phyloP scores from a whole-genome alignment of 2,329 filamentous ascomycete genomes.

The Hypoxylon sp. region DNA sequence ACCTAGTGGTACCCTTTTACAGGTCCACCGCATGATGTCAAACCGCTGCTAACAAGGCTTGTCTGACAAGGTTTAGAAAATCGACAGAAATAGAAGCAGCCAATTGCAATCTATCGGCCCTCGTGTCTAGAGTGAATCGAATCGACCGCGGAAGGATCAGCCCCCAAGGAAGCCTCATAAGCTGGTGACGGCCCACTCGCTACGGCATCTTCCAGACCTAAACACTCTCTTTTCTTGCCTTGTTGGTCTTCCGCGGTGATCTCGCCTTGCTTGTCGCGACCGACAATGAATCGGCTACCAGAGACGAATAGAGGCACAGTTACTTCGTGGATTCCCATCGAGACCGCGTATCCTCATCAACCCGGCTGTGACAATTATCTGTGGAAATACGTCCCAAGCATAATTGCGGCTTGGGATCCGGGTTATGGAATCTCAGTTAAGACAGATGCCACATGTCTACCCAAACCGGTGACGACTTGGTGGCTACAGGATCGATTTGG shows the following conservation, averaged over 20 bases:
- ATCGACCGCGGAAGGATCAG: slow-evolving; percentile 18
- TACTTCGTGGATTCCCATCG: slow-evolving; percentile 46
- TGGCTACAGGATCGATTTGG: slow-evolving; percentile 44
- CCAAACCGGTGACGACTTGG: slow-evolving; percentile 45
- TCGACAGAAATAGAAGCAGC: slow-evolving; percentile 41
- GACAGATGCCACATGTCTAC: slow-evolving; percentile 34
- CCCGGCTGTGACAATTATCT: slow-evolving; percentile 35
- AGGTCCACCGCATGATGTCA: slow-evolving; percentile 28
- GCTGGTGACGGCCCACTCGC: slow-evolving; percentile 27
- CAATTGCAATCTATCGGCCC: slow-evolving; percentile 22
- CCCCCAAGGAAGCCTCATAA: slow-evolving; percentile 28
- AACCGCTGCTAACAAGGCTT: slow-evolving; percentile 19
- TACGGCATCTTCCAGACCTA: slow-evolving; percentile 19
- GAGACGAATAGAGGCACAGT: slow-evolving; percentile 43
- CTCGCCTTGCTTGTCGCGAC: slow-evolving; percentile 20
- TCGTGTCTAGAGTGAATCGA: slow-evolving; percentile 18
- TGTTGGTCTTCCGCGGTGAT: slow-evolving; percentile 13
- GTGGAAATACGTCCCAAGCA: slow-evolving; percentile 37
- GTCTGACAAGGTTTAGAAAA: slow-evolving; percentile 28
- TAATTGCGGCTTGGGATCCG: slow-evolving; percentile 44
- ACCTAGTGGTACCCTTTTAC: slow-evolving; percentile 3
- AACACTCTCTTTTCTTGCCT: slow-evolving; percentile 17
- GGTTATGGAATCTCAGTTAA: slow-evolving; percentile 41
- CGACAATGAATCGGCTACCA: slow-evolving; percentile 44
- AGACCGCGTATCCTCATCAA: slow-evolving; percentile 37